A percentile compares a stretch with the other conserved stretches of the same genome.
Conservation (phyloP, 192 early-diverging fungal genomes). For the Jimgerdemannia flammicorona region DNA sequence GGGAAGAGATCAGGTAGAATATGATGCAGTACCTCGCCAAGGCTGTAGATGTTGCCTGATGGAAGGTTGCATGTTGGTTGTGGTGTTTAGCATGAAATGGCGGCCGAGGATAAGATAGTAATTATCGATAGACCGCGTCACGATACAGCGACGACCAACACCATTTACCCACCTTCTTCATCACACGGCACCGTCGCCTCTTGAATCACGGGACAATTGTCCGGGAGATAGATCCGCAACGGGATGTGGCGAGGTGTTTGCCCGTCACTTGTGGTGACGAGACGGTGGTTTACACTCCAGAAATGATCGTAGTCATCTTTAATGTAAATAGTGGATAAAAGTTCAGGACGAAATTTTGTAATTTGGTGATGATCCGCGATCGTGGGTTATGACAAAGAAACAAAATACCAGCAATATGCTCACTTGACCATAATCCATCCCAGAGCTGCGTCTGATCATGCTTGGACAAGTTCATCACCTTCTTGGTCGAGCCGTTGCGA, state of each 20-base stretch:
- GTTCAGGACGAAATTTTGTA: neutral
- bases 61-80: slow-evolving; percentile 6
- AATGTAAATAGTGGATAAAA: neutral
- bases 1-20: slow-evolving; percentile 42
- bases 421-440: slow-evolving; percentile 64
- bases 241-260: slow-evolving; percentile 49
- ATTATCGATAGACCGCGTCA: neutral
- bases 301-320: slow-evolving; percentile 51
- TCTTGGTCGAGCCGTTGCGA: slow-evolving; percentile 76
- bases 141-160: neutral
- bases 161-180: slow-evolving; percentile 33
- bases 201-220: slow-evolving; percentile 56
- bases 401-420: neutral
- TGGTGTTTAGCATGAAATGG: slow-evolving; percentile 16
- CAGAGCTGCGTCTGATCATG: slow-evolving; percentile 78
- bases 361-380: neutral
- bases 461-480: slow-evolving; percentile 83
- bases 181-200: slow-evolving; percentile 50
- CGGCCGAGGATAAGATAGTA: slow-evolving; percentile 15
- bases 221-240: slow-evolving; percentile 55
- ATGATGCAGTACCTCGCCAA: slow-evolving; percentile 46
- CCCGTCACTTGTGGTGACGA: slow-evolving; percentile 39
- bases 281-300: slow-evolving; percentile 60
- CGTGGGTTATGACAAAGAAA: slow-evolving; percentile 3
- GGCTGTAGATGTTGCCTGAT: slow-evolving; percentile 29